A percentile compares a stretch with the other conserved stretches of the same genome.
These are phyloP conservation scores for Pythium folliculosum DNA, from an alignment of 352 stramenopile species.

Conservation along the genomic window DNA sequence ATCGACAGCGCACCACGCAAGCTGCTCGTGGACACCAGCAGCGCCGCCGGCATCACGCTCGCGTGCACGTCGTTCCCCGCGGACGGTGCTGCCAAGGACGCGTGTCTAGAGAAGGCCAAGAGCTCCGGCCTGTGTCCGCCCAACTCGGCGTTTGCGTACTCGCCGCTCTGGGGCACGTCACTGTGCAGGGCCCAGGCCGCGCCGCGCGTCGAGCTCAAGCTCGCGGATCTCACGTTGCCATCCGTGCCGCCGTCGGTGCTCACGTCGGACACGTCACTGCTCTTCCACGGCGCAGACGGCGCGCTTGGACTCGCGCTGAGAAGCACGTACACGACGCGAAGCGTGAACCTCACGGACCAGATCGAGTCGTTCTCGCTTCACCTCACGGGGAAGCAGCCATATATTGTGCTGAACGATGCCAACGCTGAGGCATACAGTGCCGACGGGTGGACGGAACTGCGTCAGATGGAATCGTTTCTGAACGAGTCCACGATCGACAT, in stretches of 20 bases:
- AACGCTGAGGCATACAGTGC: no score
- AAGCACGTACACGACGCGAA: background rate
- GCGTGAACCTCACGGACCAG: conserved; percentile 1
- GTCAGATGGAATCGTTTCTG: background rate
- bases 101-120: background rate
- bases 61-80: background rate
- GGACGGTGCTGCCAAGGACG: background rate
- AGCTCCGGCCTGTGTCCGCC: background rate
- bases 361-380: conserved; percentile 1
- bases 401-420: background rate
- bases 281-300: conserved; percentile 4
- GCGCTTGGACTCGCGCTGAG: background rate
- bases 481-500: background rate
- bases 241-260: background rate
- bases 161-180: no score
- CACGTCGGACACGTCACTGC: background rate
- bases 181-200: background rate
- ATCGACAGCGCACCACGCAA: background rate
- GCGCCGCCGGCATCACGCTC: background rate
- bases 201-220: background rate
- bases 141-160: no score
- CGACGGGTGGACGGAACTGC: background rate
- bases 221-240: background rate
- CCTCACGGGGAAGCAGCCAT: background rate
- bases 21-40: background rate